phyloP scores from a whole-genome alignment of 2,329 filamentous ascomycete genomes.

The Cordyceps javanica region DNA sequence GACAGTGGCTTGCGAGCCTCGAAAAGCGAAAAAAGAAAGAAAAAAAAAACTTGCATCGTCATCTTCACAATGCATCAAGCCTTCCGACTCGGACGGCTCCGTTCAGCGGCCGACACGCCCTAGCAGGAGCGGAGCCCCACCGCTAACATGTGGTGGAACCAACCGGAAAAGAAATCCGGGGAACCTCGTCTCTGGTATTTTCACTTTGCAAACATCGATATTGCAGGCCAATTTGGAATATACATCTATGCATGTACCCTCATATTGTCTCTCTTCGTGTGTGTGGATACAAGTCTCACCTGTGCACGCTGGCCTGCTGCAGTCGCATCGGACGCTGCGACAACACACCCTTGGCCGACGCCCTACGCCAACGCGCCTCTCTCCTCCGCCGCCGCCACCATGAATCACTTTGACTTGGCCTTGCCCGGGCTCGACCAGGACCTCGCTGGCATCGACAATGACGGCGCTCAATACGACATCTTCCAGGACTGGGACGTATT shows the following conservation, averaged over 20 bases:
- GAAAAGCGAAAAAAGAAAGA: background rate
- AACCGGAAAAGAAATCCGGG: constrained; percentile 10
- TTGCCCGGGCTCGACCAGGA: constrained; percentile 4
- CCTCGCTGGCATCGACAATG: background rate
- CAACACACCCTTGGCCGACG: too few species aligned
- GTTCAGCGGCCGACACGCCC: constrained; percentile 6
- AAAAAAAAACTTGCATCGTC: background rate
- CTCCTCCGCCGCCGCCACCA: background rate
- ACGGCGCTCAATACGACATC: background rate
- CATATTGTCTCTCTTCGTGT: background rate
- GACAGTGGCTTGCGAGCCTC: background rate
- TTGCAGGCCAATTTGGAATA: background rate
- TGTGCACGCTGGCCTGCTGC: background rate
- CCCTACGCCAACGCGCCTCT: background rate
- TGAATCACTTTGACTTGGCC: constrained; percentile 7
- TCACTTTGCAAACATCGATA: background rate
- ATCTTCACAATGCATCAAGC: background rate
- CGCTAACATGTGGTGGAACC: constrained; percentile 11
- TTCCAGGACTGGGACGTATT: constrained; percentile 11
- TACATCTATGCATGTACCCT: background rate
- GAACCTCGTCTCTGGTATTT: constrained; percentile 5
- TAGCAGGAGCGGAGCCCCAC: constrained; percentile 2
- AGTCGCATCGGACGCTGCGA: background rate
- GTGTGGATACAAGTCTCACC: constrained; percentile 3
- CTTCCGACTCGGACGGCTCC: constrained; percentile 1